Percentiles rank a stretch among this genome's conserved stretches.
Evolutionary conservation across 2,329 filamentous ascomycete species (phyloP).

Genomic region (Fusarium zealandicum): DNA sequence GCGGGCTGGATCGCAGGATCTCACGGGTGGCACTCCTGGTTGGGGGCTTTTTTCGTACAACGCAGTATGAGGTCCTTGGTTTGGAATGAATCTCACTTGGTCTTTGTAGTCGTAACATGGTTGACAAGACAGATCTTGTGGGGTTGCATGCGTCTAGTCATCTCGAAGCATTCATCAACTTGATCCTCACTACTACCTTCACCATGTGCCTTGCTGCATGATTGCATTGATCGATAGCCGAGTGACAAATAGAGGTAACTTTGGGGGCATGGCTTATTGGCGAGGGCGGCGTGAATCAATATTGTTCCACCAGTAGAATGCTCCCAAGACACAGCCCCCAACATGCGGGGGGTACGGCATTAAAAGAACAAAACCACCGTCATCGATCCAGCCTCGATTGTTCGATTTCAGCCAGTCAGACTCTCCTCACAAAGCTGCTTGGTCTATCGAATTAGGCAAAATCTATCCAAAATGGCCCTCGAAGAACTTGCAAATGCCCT

Average conservation of each 20-base stretch:
- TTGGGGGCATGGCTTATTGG: conserved; percentile 15
- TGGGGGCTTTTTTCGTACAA: conserved; percentile 14
- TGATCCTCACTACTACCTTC: too few relatives aligned
- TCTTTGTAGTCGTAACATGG: too few relatives aligned
- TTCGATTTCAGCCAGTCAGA: conserved; percentile 8
- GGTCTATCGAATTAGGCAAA: not conserved
- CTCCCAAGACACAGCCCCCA: conserved; percentile 18
- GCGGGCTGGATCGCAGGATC: not conserved
- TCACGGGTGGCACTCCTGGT: not conserved
- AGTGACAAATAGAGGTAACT: too few relatives aligned
- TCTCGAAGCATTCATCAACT: too few relatives aligned
- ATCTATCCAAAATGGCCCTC: conserved; percentile 23
- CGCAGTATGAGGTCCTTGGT: not conserved
- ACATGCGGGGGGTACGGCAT: conserved; percentile 22
- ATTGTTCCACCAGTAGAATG: conserved; percentile 34
- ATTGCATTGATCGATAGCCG: too few relatives aligned
- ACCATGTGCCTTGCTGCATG: too few relatives aligned
- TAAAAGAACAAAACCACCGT: conserved; percentile 26
- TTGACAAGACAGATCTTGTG: too few relatives aligned
- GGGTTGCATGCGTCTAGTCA: too few relatives aligned
- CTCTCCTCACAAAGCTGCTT: not conserved
- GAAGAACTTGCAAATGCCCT: conserved; percentile 33
- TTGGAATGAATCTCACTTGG: too few relatives aligned
- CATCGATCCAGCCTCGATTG: conserved; percentile 19
- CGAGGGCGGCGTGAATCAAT: too few relatives aligned